Conservation (phyloP, 176 grass and related monocot species). For the Guadua angustifolia region DNA sequence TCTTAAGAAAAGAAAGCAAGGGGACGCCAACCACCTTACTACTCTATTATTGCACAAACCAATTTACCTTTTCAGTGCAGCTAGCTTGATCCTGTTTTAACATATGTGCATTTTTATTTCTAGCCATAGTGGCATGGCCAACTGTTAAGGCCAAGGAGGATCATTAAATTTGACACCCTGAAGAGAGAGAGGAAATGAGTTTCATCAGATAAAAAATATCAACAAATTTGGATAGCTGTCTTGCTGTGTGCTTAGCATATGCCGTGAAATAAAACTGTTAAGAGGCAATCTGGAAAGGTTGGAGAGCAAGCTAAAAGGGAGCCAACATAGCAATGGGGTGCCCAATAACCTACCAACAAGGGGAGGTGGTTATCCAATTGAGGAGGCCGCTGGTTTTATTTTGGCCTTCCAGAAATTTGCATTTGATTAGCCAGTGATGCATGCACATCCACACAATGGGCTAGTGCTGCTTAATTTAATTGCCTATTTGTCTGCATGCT, state of each 20-base stretch:
- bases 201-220: too few species aligned
- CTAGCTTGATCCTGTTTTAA: constrained; percentile 39
- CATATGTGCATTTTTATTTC: constrained; percentile 30
- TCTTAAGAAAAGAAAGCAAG: constrained; percentile 36
- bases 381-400: constrained; percentile 38
- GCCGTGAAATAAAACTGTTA: too few species aligned
- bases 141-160: too few species aligned
- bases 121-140: constrained; percentile 42
- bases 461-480: constrained; percentile 44
- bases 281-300: constrained; percentile 45
- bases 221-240: constrained; percentile 22
- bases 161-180: too few species aligned
- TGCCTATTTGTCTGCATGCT: constrained; percentile 29
- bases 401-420: constrained; percentile 35
- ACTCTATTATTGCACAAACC: constrained; percentile 50
- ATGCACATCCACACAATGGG: constrained; percentile 40
- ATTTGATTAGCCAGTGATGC: constrained; percentile 39
- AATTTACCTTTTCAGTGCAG: constrained; percentile 35
- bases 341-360: constrained; percentile 54
- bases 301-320: constrained; percentile 38
- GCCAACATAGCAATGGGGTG: constrained; percentile 42
- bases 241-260: constrained; percentile 49
- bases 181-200: too few species aligned
- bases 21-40: constrained; percentile 10
- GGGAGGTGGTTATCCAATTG: constrained; percentile 34